A percentile compares a stretch with the other conserved stretches of the same genome.
Evolutionary conservation across 257 asterid species (phyloP).

Genomic region (Haberlea rhodopensis): DNA sequence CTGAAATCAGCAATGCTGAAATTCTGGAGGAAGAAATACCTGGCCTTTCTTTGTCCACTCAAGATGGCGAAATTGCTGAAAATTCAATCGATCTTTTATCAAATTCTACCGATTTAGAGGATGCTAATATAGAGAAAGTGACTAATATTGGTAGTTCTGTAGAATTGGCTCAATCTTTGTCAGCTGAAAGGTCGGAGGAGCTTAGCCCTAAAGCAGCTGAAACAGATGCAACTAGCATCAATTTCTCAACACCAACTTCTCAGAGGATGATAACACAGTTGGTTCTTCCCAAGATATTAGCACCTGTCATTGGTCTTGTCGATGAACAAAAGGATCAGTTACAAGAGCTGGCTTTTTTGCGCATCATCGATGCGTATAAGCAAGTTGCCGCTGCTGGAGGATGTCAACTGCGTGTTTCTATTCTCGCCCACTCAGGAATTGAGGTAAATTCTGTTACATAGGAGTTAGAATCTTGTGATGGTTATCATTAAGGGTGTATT

Average conservation of each 20-base stretch:
- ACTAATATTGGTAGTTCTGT: slow-evolving; percentile 38
- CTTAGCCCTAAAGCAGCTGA: slow-evolving; percentile 79
- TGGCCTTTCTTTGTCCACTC: slow-evolving; percentile 59
- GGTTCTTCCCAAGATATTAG: slow-evolving; percentile 87
- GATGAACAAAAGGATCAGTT: slow-evolving; percentile 78
- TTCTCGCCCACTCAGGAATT: slow-evolving; percentile 81
- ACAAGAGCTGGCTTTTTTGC: slow-evolving; percentile 68
- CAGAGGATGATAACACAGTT: slow-evolving; percentile 43
- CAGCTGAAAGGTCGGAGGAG: slow-evolving; percentile 85
- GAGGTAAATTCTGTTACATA: slow-evolving; percentile 53
- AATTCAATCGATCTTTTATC: slow-evolving; percentile 31
- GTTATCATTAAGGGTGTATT: slow-evolving; percentile 28
- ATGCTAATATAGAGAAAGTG: slow-evolving; percentile 47
- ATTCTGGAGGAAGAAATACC: slow-evolving; percentile 64
- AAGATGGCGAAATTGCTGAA: slow-evolving; percentile 44
- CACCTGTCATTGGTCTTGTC: slow-evolving; percentile 67
- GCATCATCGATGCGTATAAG: slow-evolving; percentile 86
- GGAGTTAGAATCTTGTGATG: slow-evolving; percentile 23
- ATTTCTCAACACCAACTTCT: slow-evolving; percentile 64
- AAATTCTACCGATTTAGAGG: slow-evolving; percentile 54
- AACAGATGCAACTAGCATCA: slow-evolving; percentile 54
- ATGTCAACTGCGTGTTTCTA: slow-evolving; percentile 72
- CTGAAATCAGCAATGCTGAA: slow-evolving; percentile 46
- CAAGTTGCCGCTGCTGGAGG: slow-evolving; percentile 78
- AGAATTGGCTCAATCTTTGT: slow-evolving; percentile 59